Conservation (phyloP, 306 rosid species). For the Quercus agrifolia region DNA sequence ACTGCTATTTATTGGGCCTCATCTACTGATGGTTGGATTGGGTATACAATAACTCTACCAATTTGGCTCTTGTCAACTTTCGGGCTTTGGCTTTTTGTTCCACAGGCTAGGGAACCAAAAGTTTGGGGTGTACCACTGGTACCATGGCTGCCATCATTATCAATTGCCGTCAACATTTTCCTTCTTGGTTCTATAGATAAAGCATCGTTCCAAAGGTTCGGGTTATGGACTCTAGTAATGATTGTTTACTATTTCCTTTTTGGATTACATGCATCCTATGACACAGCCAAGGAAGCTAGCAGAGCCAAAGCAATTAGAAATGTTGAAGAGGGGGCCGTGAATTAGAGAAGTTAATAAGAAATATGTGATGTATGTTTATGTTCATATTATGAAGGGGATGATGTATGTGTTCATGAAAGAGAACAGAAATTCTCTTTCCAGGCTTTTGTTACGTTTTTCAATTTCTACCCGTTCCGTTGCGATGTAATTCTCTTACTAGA, state of each 20-base stretch:
- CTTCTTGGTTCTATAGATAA: constrained; percentile 75
- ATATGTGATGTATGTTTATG: background rate
- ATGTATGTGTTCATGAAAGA: background rate
- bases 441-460: too few relatives aligned
- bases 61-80: constrained; percentile 53
- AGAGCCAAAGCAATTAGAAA: background rate
- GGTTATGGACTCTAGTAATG: constrained; percentile 29
- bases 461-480: too few relatives aligned
- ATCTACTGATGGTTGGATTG: constrained; percentile 41
- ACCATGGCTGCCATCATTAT: constrained; percentile 71
- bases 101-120: constrained; percentile 56
- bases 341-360: background rate
- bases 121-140: constrained; percentile 81
- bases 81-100: constrained; percentile 48
- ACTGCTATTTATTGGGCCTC: constrained; percentile 40
- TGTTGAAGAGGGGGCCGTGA: background rate
- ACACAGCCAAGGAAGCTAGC: constrained; percentile 35
- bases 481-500: too few relatives aligned
- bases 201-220: constrained; percentile 46
- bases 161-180: constrained; percentile 68
- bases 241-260: constrained; percentile 38
- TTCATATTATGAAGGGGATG: background rate
- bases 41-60: constrained; percentile 35
- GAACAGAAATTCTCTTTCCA: too few relatives aligned
- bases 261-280: constrained; percentile 52